Base-by-base conservation (phyloP, 192 early-diverging fungal species). In the Podochytrium sp. region DNA sequence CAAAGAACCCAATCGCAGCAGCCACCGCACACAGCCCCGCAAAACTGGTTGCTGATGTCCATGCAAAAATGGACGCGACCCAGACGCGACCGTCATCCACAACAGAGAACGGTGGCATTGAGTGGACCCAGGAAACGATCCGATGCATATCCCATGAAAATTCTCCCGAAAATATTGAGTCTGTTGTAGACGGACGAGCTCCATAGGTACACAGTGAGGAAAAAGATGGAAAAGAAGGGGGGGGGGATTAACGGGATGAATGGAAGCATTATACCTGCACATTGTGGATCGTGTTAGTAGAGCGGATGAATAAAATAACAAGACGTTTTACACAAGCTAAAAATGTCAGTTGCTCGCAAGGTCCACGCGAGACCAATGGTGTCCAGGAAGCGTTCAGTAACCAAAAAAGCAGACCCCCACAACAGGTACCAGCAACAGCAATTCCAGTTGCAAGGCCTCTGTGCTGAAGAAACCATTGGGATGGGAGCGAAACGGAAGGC, bases 391-490 rank as follows among this genome's bases (percentile, higher is more conserved):
- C 75, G 74, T 51, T 86, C 88, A 0, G 82, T 86, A 4, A 90
- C 79, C 30, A 85, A 25, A 94, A 82, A 51, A 78, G 82, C 43
- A 94, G 75, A 2, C 92, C 92, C 59, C 93, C 93, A 27, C 91
- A 51, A 39, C 92, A 91, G 34, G 42, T 55, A 12, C 92, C 93
- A 23, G 91, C 65, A 50, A 93, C 83, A 25, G 92, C 88, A 32
- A 93, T 53, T 14, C 92, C 93, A 6, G 91, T 82, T 1, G 93
- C 93, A 40, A 93, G 52, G 0, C 89, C 90, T 10, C 90, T 80
- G 41, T 82, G 73, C 66, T 81, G 83, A 43, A 78, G 71, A 70
- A 92, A 93, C 89, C 89, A 95, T 70, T 93, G 90, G 2, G 87
- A 75, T 6, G 89, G 83, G 3, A 91, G 83, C 12, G 83, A 81